Evolutionary conservation across 768 basidiomycete genomes (phyloP).

Genomic region (Russula sp.): DNA sequence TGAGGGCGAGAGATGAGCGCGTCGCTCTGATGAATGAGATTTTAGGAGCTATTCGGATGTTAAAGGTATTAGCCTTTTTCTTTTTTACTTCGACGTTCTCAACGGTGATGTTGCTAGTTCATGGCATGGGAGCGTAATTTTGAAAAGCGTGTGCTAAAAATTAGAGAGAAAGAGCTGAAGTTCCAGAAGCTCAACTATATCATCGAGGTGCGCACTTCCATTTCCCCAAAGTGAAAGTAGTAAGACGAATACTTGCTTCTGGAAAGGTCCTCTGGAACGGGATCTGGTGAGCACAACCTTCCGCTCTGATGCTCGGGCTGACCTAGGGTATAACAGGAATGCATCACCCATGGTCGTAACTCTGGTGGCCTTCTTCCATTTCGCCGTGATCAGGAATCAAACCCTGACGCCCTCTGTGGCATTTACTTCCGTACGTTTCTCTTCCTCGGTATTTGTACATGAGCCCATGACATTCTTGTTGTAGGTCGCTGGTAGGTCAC

Average conservation of each 20-base stretch:
- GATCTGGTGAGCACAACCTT: conserved; percentile 38
- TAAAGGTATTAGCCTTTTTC: conserved; percentile 42
- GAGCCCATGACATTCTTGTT: neutral
- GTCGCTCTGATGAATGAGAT: conserved; percentile 93
- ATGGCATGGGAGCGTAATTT: conserved; percentile 96
- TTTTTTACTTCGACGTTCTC: neutral
- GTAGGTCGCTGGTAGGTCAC: conserved; percentile 37
- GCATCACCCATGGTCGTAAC: conserved; percentile 45
- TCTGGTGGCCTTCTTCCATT: conserved; percentile 50
- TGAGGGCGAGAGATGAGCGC: conserved; percentile 89
- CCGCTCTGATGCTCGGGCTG: neutral
- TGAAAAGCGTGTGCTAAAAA: conserved; percentile 60
- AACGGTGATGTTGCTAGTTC: conserved; percentile 42
- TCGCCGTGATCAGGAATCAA: conserved; percentile 61
- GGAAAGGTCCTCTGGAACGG: conserved; percentile 39
- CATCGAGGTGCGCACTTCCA: conserved; percentile 51
- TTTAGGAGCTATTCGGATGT: conserved; percentile 83
- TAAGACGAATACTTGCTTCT: conserved; percentile 1
- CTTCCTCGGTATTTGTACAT: neutral
- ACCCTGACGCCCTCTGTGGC: conserved; percentile 76
- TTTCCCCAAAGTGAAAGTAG: neutral
- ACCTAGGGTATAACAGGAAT: conserved; percentile 25
- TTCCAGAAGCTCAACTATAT: conserved; percentile 83
- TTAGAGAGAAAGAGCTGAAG: conserved; percentile 75
- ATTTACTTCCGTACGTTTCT: conserved; percentile 47